Percentiles rank a stretch among this genome's conserved stretches.
These are phyloP conservation scores for Spathaspora arborariae DNA, from an alignment of 805 yeast genomes.

Conservation along the genomic window DNA sequence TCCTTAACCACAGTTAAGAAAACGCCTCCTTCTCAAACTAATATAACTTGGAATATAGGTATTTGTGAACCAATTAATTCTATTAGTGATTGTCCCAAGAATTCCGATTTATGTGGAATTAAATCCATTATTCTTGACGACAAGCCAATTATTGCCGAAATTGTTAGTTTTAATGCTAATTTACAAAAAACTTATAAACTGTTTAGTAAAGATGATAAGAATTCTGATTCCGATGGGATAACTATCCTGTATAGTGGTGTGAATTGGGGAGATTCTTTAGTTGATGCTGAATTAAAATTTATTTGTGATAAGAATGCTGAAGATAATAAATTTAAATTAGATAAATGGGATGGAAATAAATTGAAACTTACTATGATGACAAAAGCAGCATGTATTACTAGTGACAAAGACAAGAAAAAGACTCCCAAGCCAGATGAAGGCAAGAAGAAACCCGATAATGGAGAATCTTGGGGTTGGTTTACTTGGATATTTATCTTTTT, in stretches of 20 bases:
- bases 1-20: constrained; percentile 34
- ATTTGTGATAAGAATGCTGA: constrained; percentile 38
- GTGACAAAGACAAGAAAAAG: constrained; percentile 27
- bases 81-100: constrained; percentile 56
- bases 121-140: constrained; percentile 53
- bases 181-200: constrained; percentile 26
- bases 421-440: constrained; percentile 16
- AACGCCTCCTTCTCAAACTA: constrained; percentile 79
- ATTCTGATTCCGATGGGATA: constrained; percentile 24
- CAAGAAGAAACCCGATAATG: constrained; percentile 18
- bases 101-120: constrained; percentile 77
- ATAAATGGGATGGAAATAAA: constrained; percentile 34
- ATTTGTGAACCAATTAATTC: constrained; percentile 55
- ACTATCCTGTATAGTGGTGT: constrained; percentile 46
- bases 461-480: constrained; percentile 74
- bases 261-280: constrained; percentile 64
- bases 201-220: constrained; percentile 24
- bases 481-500: constrained; percentile 76
- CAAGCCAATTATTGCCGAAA: constrained; percentile 50
- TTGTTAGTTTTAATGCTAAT: constrained; percentile 53
- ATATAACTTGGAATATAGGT: constrained; percentile 64
- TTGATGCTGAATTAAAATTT: constrained; percentile 46
- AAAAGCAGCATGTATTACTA: constrained; percentile 37
- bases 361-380: constrained; percentile 29
- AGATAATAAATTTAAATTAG: constrained; percentile 21